Conservation (phyloP, 1,284 basidiomycete species). For the Marasmius oreades region DNA sequence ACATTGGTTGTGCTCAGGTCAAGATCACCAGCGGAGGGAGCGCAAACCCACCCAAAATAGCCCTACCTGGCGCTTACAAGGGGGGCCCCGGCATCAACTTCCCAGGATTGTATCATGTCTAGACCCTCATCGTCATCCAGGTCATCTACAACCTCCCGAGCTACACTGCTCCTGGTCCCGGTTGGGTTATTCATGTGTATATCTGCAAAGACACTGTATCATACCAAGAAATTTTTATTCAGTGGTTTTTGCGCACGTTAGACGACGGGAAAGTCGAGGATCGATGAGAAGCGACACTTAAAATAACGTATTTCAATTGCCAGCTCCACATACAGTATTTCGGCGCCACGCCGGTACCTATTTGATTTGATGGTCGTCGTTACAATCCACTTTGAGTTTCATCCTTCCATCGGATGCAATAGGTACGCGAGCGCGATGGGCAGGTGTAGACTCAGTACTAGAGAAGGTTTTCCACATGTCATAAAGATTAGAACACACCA, state of each 20-base stretch:
- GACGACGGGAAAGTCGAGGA: no score
- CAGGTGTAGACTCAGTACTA: no score
- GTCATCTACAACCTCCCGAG: conserved; percentile 48
- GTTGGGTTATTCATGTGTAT: no score
- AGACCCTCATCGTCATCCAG: conserved; percentile 17
- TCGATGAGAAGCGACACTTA: no score
- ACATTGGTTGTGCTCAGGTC: conserved; percentile 39
- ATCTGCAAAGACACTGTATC: no score
- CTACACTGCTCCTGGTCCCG: conserved; percentile 32
- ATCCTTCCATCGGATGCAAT: not conserved
- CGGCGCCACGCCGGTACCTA: no score
- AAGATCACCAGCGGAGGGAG: conserved; percentile 40
- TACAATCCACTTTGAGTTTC: not conserved
- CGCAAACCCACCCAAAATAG: conserved; percentile 42
- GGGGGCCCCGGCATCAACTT: conserved; percentile 42
- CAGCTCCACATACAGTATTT: no score
- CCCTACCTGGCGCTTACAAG: conserved; percentile 44
- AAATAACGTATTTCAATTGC: no score
- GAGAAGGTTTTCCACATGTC: no score
- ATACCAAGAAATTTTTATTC: no score
- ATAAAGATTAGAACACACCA: not conserved
- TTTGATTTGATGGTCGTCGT: no score
- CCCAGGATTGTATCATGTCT: not conserved
- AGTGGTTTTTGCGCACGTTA: no score
- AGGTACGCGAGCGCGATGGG: not conserved